phyloP scores from a whole-genome alignment of 805 yeast genomes.

The Wickerhamiella shivajii region DNA sequence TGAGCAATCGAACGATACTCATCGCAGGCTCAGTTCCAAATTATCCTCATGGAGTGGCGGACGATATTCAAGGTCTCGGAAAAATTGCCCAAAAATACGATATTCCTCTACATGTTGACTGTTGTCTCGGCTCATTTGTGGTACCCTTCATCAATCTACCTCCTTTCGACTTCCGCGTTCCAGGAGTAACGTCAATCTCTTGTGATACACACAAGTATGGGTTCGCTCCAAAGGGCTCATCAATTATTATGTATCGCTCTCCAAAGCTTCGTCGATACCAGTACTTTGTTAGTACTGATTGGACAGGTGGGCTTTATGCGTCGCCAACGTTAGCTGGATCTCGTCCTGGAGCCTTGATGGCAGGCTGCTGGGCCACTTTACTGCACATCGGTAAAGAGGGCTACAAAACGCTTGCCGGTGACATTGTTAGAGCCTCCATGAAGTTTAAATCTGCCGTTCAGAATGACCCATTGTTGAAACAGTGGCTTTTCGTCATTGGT shows the following conservation, averaged over 20 bases:
- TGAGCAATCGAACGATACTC: conserved; percentile 68
- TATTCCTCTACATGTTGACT: conserved; percentile 91
- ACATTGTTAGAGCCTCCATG: conserved; percentile 53
- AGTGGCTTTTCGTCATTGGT: conserved; percentile 41
- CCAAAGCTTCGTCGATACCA: conserved; percentile 57
- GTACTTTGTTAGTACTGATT: conserved; percentile 66
- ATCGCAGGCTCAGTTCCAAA: conserved; percentile 92
- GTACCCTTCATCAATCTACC: conserved; percentile 51
- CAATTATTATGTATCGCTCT: conserved; percentile 77
- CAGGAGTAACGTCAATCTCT: conserved; percentile 92
- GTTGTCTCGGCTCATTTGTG: conserved; percentile 87
- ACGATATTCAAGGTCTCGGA: conserved; percentile 66
- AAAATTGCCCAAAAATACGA: conserved; percentile 44
- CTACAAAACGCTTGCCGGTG: conserved; percentile 48
- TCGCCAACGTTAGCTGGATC: conserved; percentile 95
- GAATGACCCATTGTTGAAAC: conserved; percentile 40
- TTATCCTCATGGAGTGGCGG: conserved; percentile 92
- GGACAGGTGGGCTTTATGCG: conserved; percentile 95
- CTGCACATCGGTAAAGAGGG: conserved; percentile 74
- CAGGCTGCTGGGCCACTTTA: conserved; percentile 97
- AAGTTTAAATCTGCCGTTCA: conserved; percentile 32
- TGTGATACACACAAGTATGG: conserved; percentile 99
- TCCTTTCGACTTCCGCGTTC: conserved; percentile 68
- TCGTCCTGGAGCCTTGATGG: conserved; percentile 92
- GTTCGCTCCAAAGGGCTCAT: conserved; percentile 94